These are phyloP conservation scores for Pichia membranifaciens DNA, from an alignment of 805 yeast genomes.

Conservation along the genomic window DNA sequence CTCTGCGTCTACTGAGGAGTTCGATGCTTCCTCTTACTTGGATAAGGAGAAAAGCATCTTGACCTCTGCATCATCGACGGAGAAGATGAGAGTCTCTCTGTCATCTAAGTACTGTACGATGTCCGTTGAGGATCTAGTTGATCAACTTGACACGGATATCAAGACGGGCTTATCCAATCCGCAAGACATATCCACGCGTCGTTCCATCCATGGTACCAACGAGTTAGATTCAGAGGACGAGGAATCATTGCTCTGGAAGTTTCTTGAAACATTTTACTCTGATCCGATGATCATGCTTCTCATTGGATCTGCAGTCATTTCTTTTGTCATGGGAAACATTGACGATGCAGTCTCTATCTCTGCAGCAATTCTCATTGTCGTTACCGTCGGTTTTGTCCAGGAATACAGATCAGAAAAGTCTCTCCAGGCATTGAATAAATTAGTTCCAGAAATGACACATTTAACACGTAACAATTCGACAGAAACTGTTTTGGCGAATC, in stretches of 20 bases:
- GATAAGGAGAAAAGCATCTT: constrained; percentile 12
- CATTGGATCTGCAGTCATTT: constrained; percentile 82
- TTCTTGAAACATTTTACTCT: constrained; percentile 73
- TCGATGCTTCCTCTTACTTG: constrained; percentile 4
- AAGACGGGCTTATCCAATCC: constrained; percentile 55
- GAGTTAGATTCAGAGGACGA: constrained; percentile 74
- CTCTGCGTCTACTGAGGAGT: constrained; percentile 12
- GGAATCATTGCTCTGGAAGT: constrained; percentile 66
- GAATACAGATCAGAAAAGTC: constrained; percentile 95
- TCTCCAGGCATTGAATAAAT: constrained; percentile 81
- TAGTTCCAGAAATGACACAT: constrained; percentile 97
- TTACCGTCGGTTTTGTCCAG: constrained; percentile 94
- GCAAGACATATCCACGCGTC: constrained; percentile 68
- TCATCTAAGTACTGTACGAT: constrained; percentile 59
- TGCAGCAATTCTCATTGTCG: constrained; percentile 86
- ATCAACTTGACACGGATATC: constrained; percentile 56
- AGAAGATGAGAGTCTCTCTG: constrained; percentile 17
- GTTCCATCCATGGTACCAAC: constrained; percentile 73
- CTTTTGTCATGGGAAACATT: constrained; percentile 89
- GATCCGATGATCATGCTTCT: constrained; percentile 86
- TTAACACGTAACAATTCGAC: constrained; percentile 76
- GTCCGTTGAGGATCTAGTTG: constrained; percentile 59
- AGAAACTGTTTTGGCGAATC: constrained; percentile 77
- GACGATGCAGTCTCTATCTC: constrained; percentile 96
- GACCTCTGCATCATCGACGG: constrained; percentile 13